Evolutionary conservation across 306 rosid genomes (phyloP).

Genomic region (Styphnolobium japonicum): DNA sequence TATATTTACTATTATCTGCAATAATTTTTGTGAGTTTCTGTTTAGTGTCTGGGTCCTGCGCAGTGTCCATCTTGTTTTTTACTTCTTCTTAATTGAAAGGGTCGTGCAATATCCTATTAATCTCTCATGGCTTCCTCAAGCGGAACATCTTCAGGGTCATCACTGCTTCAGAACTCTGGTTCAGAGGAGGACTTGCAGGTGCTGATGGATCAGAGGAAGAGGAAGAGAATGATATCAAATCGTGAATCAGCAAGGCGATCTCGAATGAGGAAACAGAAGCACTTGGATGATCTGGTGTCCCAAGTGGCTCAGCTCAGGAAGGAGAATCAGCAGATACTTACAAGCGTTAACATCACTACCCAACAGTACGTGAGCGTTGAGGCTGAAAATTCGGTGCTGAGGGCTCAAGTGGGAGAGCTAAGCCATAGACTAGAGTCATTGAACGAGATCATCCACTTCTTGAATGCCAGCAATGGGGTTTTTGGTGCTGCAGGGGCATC

Average conservation of each 20-base stretch:
- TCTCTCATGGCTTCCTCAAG: conserved; percentile 75
- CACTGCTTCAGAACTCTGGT: conserved; percentile 61
- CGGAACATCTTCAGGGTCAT: conserved; percentile 72
- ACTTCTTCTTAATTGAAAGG: not conserved
- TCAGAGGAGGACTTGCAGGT: conserved; percentile 64
- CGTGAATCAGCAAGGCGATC: conserved; percentile 90
- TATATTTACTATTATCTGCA: conserved; percentile 20
- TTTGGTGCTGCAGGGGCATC: conserved; percentile 15
- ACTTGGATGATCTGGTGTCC: conserved; percentile 74
- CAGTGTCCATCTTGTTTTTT: not conserved
- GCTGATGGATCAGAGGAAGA: conserved; percentile 75
- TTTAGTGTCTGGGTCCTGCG: conserved; percentile 54
- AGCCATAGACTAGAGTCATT: conserved; percentile 63
- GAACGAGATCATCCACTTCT: conserved; percentile 48
- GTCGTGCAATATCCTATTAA: conserved; percentile 5
- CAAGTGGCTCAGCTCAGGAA: conserved; percentile 58
- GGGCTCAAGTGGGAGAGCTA: conserved; percentile 72
- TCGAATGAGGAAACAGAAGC: conserved; percentile 92
- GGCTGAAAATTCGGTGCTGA: conserved; percentile 73
- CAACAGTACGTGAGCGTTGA: conserved; percentile 63
- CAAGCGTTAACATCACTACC: conserved; percentile 55
- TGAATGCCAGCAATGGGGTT: conserved; percentile 42
- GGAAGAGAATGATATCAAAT: conserved; percentile 95
- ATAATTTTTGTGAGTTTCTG: conserved; percentile 16
- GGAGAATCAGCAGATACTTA: conserved; percentile 69